phyloP scores from a whole-genome alignment of 2,329 filamentous ascomycete genomes.

The Neofusicoccum ribis region DNA sequence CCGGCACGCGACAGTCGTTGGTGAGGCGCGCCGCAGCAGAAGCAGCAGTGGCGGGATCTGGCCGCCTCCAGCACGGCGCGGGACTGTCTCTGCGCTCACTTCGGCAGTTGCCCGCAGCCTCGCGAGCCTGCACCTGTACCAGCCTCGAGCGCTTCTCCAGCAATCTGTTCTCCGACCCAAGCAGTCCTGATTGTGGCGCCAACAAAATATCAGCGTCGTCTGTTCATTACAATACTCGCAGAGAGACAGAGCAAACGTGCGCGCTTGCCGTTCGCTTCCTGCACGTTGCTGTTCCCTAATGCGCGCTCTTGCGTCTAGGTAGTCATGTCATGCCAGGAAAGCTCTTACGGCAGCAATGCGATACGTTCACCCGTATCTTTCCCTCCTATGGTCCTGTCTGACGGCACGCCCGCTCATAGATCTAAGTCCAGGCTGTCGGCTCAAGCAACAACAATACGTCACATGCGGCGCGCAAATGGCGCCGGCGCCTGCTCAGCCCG shows the following conservation, averaged over 20 bases:
- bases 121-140: background rate
- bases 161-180: background rate
- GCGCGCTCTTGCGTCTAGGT: conserved; percentile 2
- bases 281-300: background rate
- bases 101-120: conserved; percentile 5
- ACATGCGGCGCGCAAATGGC: background rate
- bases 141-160: background rate
- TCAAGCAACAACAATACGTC: conserved; percentile 1
- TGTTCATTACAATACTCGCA: background rate
- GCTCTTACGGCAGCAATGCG: conserved; percentile 9
- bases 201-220: background rate
- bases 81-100: background rate
- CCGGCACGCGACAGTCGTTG: background rate
- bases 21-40: background rate
- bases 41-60: background rate
- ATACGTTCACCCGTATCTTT: conserved; percentile 7
- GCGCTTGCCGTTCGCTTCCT: background rate
- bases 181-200: background rate
- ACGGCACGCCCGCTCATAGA: conserved; percentile 11
- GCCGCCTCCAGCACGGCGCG: background rate
- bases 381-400: conserved; percentile 6
- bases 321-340: conserved; percentile 7
- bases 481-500: background rate
- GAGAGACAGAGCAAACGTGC: background rate
- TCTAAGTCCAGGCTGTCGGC: background rate